Conservation (phyloP, 2,329 filamentous ascomycete genomes). For the Fusarium liriodendri region DNA sequence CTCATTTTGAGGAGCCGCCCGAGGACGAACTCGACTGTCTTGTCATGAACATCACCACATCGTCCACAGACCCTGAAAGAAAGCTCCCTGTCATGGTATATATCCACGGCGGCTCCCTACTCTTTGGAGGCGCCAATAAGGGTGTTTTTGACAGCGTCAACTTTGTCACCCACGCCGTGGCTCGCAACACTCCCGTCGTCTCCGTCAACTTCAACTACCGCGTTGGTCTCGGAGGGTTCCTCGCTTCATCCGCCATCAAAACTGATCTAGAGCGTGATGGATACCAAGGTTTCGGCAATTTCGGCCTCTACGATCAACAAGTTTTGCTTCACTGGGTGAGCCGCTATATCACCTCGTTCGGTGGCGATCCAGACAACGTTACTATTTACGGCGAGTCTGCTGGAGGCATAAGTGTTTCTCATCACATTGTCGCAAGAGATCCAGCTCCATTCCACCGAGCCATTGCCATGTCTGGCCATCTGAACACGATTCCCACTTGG, state of each 20-base stretch:
- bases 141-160: slow-evolving; percentile 21
- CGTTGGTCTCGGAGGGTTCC: slow-evolving; percentile 16
- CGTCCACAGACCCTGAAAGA: background rate
- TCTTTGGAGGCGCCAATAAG: slow-evolving; percentile 21
- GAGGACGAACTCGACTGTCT: slow-evolving; percentile 30
- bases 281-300: slow-evolving; percentile 15
- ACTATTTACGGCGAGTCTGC: slow-evolving; percentile 24
- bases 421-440: slow-evolving; percentile 9
- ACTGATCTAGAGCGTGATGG: slow-evolving; percentile 13
- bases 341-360: slow-evolving; percentile 19
- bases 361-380: slow-evolving; percentile 18
- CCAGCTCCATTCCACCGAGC: slow-evolving; percentile 23
- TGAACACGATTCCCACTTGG: slow-evolving; percentile 22
- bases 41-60: slow-evolving; percentile 21
- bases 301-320: slow-evolving; percentile 20
- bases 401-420: slow-evolving; percentile 22
- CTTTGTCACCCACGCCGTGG: slow-evolving; percentile 12
- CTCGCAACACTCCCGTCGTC: slow-evolving; percentile 9
- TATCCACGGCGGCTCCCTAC: slow-evolving; percentile 27
- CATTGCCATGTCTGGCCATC: slow-evolving; percentile 24
- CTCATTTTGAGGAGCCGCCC: slow-evolving; percentile 17
- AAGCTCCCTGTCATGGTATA: slow-evolving; percentile 24
- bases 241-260: slow-evolving; percentile 14
- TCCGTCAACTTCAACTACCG: slow-evolving; percentile 24
- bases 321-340: slow-evolving; percentile 21